phyloP scores from a whole-genome alignment of 2,329 filamentous ascomycete species.

The Colletotrichum echinochloae region DNA sequence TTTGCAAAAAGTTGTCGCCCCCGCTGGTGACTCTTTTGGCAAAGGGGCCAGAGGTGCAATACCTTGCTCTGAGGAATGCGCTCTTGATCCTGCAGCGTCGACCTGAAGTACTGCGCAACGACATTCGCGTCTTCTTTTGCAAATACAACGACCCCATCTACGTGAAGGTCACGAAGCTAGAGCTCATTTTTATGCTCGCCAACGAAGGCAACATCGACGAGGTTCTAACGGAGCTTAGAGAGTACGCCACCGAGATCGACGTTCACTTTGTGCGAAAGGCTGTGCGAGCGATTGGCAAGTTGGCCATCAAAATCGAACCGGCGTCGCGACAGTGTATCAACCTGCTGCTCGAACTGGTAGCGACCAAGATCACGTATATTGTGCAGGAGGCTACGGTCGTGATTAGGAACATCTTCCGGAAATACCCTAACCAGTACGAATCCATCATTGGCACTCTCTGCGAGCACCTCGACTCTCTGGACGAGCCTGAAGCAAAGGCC shows the following conservation, averaged over 20 bases:
- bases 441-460: constrained; percentile 96
- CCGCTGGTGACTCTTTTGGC: constrained; percentile 94
- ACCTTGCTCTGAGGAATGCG: constrained; percentile 92
- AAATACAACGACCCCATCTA: constrained; percentile 99
- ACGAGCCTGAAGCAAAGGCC: constrained; percentile 97
- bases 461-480: constrained; percentile 94
- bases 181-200: constrained; percentile 98
- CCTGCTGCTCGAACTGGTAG: constrained; percentile 89
- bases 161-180: constrained; percentile 98
- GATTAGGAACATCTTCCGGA: constrained; percentile 98
- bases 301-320: constrained; percentile 98
- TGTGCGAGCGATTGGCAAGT: constrained; percentile 95
- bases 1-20: constrained; percentile 94
- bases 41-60: constrained; percentile 98
- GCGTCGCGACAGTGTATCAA: constrained; percentile 93
- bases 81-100: constrained; percentile 92
- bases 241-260: constrained; percentile 98
- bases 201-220: constrained; percentile 96
- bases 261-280: constrained; percentile 99
- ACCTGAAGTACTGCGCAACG: constrained; percentile 93
- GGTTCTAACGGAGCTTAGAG: constrained; percentile 91
- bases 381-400: constrained; percentile 99
- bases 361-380: constrained; percentile 98
- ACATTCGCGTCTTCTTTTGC: constrained; percentile 99
- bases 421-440: constrained; percentile 99